Evolutionary conservation across 345 rosid species (phyloP), one percentile per base, ranked within the genome.

Genomic region (Aethionema arabicum): DNA sequence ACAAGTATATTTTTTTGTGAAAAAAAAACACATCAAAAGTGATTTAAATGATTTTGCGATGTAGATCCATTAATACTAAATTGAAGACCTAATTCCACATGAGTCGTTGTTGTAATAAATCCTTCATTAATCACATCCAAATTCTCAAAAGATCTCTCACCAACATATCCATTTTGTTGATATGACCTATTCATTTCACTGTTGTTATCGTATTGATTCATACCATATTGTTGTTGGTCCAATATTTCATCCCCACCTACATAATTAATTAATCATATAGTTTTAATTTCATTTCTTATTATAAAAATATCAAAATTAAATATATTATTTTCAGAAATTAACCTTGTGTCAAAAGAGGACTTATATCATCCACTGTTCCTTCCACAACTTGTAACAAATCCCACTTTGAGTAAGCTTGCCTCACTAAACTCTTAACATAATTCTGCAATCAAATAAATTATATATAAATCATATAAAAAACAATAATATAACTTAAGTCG

Each of bases 321-420:
- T n/a, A 30, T 8, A 16, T 10, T 30, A 7, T 10, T n/a, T 10
- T 29, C 11, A 37, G 6, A 7, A 8, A 14, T 9, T n/a, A 65
- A 88, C 96, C 90, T 73, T 75, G 89, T 32, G 87, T 79, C 21
- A 79, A 79, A 41, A 78, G 76, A 44, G 85, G 52, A n/a, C 41
- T 44, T 2, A 2, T 21, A 45, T 82, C 87, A 41, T 62, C 74
- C 32, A 69, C 6, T 61, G 48, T n/a, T 41, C 72, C 83, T 59
- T 82, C 88, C 0, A 67, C 29, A 65, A 75, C 85, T 67, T 82
- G 72, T 57, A 88, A 74, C 9, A 72, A 40, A 44, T 46, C 3
- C 95, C 96, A 83, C 6, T 80, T 72, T 31, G 15, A 2, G 70
- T 83, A 59, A 38, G 98, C 98, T 45, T 78, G 63, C 69, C 74